Conservation (phyloP, 2,329 filamentous ascomycete genomes). For the Verticillium albo-atrum region DNA sequence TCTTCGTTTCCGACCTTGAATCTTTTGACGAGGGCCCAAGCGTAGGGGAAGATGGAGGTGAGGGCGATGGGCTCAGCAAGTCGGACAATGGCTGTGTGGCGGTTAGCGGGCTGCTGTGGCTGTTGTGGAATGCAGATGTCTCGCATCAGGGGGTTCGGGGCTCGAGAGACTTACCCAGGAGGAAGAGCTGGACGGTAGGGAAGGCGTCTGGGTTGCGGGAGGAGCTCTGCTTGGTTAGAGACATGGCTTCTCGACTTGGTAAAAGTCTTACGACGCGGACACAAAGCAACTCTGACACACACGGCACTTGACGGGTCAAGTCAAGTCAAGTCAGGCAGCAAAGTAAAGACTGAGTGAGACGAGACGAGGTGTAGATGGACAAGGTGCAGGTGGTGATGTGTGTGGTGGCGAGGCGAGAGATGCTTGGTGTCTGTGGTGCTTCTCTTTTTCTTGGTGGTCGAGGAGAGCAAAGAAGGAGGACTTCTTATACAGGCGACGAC, state of each 20-base stretch:
- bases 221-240: conserved; percentile 44
- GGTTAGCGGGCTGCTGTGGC: conserved; percentile 9
- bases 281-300: conserved; percentile 26
- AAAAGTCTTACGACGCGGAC: conserved; percentile 40
- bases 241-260: conserved; percentile 41
- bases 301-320: conserved; percentile 5
- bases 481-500: conserved; percentile 5
- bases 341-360: neutral
- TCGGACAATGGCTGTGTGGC: conserved; percentile 72
- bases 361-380: neutral
- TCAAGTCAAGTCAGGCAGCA: conserved; percentile 3
- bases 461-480: neutral
- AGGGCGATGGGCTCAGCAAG: conserved; percentile 89
- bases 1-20: conserved; percentile 67
- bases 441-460: neutral
- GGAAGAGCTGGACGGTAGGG: conserved; percentile 74
- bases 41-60: conserved; percentile 90
- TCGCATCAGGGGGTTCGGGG: conserved; percentile 2
- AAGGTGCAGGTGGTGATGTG: conserved; percentile 1
- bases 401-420: neutral
- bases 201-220: conserved; percentile 68
- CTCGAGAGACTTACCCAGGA: conserved; percentile 62
- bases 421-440: neutral
- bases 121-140: neutral
- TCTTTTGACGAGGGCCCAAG: conserved; percentile 75